phyloP scores from a whole-genome alignment of 805 yeast genomes.

The Candida dajiaensis region DNA sequence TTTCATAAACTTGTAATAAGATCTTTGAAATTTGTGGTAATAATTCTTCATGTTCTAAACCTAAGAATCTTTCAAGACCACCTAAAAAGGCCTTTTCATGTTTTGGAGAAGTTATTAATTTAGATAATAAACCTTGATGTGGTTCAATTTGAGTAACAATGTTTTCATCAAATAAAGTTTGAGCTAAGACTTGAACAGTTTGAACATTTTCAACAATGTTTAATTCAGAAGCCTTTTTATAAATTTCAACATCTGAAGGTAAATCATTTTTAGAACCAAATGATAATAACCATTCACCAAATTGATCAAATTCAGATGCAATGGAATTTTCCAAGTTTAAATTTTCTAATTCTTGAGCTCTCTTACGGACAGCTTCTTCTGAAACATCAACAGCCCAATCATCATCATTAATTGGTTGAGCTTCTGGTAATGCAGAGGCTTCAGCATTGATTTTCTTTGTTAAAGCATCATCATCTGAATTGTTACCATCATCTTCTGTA shows the following conservation, averaged over 20 bases:
- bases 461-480: conserved; percentile 65
- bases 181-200: conserved; percentile 88
- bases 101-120: conserved; percentile 59
- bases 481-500: conserved; percentile 42
- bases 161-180: conserved; percentile 75
- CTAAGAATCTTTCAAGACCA: conserved; percentile 91
- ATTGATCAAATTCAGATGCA: conserved; percentile 55
- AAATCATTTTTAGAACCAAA: conserved; percentile 50
- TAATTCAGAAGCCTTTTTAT: conserved; percentile 79
- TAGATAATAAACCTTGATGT: conserved; percentile 79
- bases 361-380: conserved; percentile 88
- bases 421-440: conserved; percentile 62
- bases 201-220: conserved; percentile 66
- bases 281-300: conserved; percentile 81
- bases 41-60: conserved; percentile 69
- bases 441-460: conserved; percentile 79
- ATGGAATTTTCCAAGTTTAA: conserved; percentile 37
- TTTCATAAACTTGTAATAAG: conserved; percentile 72
- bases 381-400: conserved; percentile 98
- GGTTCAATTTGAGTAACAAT: conserved; percentile 64
- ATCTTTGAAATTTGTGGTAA: conserved; percentile 75
- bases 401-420: conserved; percentile 72
- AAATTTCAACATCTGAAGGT: conserved; percentile 85
- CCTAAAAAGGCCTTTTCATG: conserved; percentile 90
- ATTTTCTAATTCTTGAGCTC: conserved; percentile 84